These are phyloP conservation scores for Podosphaera xanthii DNA, from an alignment of 2,329 filamentous ascomycete genomes.

Conservation along the genomic window DNA sequence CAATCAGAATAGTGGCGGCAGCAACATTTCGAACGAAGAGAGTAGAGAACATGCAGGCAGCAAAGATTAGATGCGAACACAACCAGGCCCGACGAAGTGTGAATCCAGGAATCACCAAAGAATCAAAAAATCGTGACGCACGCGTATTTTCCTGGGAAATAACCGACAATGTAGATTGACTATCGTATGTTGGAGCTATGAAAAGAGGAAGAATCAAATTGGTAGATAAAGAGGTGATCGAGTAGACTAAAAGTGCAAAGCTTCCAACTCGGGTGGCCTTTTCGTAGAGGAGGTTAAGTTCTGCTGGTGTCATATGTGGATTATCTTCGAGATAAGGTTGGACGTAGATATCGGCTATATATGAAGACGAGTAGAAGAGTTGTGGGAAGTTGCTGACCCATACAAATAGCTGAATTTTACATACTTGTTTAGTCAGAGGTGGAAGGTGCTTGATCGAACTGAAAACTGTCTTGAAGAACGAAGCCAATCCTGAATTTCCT, in stretches of 20 bases:
- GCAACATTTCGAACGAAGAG: constrained; percentile 51
- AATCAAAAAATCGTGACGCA: constrained; percentile 24
- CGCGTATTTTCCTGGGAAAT: neutral
- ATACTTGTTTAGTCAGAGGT: constrained; percentile 62
- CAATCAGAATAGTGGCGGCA: constrained; percentile 55
- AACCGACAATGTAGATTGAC: neutral
- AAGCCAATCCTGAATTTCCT: constrained; percentile 33
- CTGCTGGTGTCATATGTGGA: constrained; percentile 50
- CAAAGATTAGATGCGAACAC: constrained; percentile 63
- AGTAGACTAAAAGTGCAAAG: constrained; percentile 72
- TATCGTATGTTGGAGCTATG: constrained; percentile 54
- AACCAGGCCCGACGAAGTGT: constrained; percentile 82
- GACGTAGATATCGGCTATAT: constrained; percentile 79
- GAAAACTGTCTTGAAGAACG: constrained; percentile 62
- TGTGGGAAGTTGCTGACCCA: constrained; percentile 96
- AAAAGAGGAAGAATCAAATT: constrained; percentile 73
- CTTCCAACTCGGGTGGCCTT: constrained; percentile 69
- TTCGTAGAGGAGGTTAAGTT: constrained; percentile 65
- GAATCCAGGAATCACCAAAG: constrained; percentile 55
- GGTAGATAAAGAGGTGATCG: constrained; percentile 58
- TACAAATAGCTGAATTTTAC: constrained; percentile 59
- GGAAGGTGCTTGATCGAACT: constrained; percentile 57
- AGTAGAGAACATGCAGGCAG: constrained; percentile 59
- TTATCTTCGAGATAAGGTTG: constrained; percentile 59
- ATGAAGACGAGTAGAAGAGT: constrained; percentile 85